A percentile compares a stretch with the other conserved stretches of the same genome.
Conservation (phyloP, 805 yeast genomes). For the Suhomyces sp. region DNA sequence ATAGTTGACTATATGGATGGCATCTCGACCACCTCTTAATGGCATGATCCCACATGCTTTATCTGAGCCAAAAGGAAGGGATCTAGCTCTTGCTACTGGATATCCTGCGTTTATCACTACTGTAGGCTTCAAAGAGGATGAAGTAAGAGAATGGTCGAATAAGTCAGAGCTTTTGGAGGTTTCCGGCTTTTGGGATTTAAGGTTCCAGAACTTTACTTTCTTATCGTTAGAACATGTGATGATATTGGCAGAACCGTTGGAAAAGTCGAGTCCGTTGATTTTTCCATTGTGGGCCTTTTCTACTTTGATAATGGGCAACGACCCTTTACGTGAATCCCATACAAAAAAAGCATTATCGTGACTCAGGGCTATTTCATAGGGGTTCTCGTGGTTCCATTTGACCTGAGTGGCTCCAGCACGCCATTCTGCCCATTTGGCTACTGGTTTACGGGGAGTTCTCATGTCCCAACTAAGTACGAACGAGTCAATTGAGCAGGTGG, state of each 20-base stretch:
- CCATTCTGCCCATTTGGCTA: constrained; percentile 86
- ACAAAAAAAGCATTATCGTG: constrained; percentile 78
- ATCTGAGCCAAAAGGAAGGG: constrained; percentile 79
- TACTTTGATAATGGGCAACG: constrained; percentile 64
- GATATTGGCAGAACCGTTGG: constrained; percentile 55
- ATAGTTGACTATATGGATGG: constrained; percentile 54
- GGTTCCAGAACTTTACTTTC: constrained; percentile 79
- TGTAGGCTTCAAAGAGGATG: constrained; percentile 36
- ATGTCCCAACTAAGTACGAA: constrained; percentile 89
- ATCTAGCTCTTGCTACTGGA: constrained; percentile 87
- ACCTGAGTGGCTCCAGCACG: constrained; percentile 92
- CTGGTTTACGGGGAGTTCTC: constrained; percentile 73
- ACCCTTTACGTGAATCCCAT: constrained; percentile 89
- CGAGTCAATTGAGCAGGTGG: constrained; percentile 92
- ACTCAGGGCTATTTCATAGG: constrained; percentile 76
- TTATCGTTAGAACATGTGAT: constrained; percentile 86
- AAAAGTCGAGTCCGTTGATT: constrained; percentile 86
- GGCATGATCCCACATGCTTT: constrained; percentile 86
- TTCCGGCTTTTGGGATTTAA: constrained; percentile 23
- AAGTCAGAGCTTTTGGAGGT: constrained; percentile 17
- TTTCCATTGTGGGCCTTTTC: constrained; percentile 74
- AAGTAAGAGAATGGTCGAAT: constrained; percentile 12
- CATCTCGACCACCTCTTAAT: constrained; percentile 75
- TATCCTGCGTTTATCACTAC: constrained; percentile 67
- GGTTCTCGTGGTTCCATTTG: constrained; percentile 81